Evolutionary conservation across 352 stramenopile genomes (phyloP), one percentile per base, ranked within the genome.

Genomic region (Thalassiosira hispida): DNA sequence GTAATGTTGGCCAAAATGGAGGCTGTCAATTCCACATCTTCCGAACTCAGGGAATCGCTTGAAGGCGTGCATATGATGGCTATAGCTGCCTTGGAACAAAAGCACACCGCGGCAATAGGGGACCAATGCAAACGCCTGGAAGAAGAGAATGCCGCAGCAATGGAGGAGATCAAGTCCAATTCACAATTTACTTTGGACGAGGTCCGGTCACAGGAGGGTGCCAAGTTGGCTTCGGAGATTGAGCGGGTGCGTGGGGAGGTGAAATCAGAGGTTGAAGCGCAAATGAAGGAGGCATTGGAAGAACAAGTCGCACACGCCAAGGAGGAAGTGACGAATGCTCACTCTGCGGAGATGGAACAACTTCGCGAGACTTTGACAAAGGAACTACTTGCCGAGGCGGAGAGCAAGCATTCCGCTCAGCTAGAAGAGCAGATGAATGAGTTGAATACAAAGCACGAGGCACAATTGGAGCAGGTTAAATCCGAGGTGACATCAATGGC

Each of bases 391-490:
- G 63, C 70, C 31, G 84, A 82, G 62, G 55, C 77, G 18, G 59
- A 88, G 42, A 23, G 63, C 22, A 81, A 79, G 55, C 71, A 85
- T 73, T 18, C 70, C 9, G 53, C 56, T 29, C 70, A 79, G 35
- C 69, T 84, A 42, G 76, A 84, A 52, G 35, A 76, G 64, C 63
- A 80, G 57, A 71, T 76, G 12, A 65, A 63, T n/a, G 77, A 85
- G 18, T 63, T 87, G 56, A 83, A 83, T 33, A 46, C 40, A 7
- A 66, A 61, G 25, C 71, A 88, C 51, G 55, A 67, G 2, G 31
- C 67, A 6, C 62, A 89, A 52, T 44, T 87, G 14, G 71, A 88
- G 33, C 27, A 27, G 27, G 61, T 91, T 1, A 80, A 82, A 59
- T 61, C 71, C 5, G 67, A 76, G 1, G 35, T 87, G 11, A 47